Evolutionary conservation across 1,284 basidiomycete genomes (phyloP), one percentile per base, ranked within the genome.

Genomic region (Apiotrichum akiyoshidainum): DNA sequence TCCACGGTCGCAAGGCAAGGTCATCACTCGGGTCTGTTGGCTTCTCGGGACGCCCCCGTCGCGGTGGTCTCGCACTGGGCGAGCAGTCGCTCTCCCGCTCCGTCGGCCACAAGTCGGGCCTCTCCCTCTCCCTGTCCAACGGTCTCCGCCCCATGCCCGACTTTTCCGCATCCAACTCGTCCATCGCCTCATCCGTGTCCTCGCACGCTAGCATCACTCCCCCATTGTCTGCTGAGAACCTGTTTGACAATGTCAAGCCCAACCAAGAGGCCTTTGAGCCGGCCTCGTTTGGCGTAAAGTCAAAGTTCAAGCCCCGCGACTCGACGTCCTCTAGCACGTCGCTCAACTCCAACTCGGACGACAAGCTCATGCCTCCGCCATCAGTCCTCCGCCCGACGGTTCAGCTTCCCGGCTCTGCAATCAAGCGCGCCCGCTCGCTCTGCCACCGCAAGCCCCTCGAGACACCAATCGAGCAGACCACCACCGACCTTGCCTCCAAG

Each of bases 241-340:
- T 74, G 22, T 78, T 79, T 59, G 76, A 77, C 42, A 69, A 78
- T 46, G 72, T 78, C 55, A 78, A 76, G 57, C 78, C 78, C n/a
- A 66, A 78, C 37, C 73, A 73, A 35, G 74, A 78, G 50, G 77
- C 70, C 5, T 79, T 78, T 58, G 71, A 74, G 44, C 66, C 68
- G 21, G 60, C 65, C 7, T 63, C 70, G 8, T 58, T 57, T 11
- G 67, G 70, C 4, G 68, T 79, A 45, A 69, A 66, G 31, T 66
- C 72, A 33, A 78, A 77, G 63, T 79, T 78, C 65, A 77, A 76
- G 59, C 72, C 74, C 7, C 64, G 77, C 54, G 77, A 77, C 63
- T 77, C 74, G 8, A 71, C 71, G 14, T 69, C 75, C 7, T 76
- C 75, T 1, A 74, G 71, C 22, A 68, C 74, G 3, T 34, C 63